Evolutionary conservation across 179 eudicot genomes (phyloP), one percentile per base, ranked within the genome.

Genomic region (Sideroxylon spinosum): DNA sequence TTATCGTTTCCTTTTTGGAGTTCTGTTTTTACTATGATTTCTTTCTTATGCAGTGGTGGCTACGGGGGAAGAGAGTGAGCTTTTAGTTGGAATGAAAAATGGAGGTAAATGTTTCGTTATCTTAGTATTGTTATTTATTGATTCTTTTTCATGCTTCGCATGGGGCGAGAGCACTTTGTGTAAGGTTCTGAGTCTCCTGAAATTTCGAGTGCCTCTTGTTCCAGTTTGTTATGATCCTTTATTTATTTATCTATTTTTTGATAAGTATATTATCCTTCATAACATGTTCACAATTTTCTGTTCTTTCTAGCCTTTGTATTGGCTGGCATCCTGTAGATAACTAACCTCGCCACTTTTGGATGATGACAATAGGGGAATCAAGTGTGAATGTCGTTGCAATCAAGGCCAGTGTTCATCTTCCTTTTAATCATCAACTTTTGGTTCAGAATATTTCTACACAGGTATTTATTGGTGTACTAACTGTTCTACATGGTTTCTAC

Each of bases 401-500:
- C 74, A 92, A 88, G 81, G 98, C 93, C 60, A 89, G 91, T 76
- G 84, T 94, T 65, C 91, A 94, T 84, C 94, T 93, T 80, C 89
- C 97, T 44, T 89, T 76, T 82, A 92, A 94, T 81, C 98, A 93
- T 37, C 85, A 80, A 10, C 63, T 88, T 85, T 74, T 91, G 84
- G 90, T 94, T 71, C 98, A 93, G 75, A 94, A 93, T 84, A 93
- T 94, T 68, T 86, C 98, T 78, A 78, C 90, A 46, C 97, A 90
- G 97, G 98, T 95, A 80, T 63, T n/a, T 78, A 5, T 65, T 16
- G 29, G 20, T n/a, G 77, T 61, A 68, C 17, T 37, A 37, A 37
- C 44, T 37, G 59, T 28, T 19, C 65, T 4, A 6, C 4, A 9
- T 75, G n/a, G 12, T 32, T 56, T 26, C 4, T 46, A 9, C 25